These are phyloP conservation scores for Didymella sp. DNA, from an alignment of 2,329 filamentous ascomycete genomes.

Conservation along the genomic window DNA sequence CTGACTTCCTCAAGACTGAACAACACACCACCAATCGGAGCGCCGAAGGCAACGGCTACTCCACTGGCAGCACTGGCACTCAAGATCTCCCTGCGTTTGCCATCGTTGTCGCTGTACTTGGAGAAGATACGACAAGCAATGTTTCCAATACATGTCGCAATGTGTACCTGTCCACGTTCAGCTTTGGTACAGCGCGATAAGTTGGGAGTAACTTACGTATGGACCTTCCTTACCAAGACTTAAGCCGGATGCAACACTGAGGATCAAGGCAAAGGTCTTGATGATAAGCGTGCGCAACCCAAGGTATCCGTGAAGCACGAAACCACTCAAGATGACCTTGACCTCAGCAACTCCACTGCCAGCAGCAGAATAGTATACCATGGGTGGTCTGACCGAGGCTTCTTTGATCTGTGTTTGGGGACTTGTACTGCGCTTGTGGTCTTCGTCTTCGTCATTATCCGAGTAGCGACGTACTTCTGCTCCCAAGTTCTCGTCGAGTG, in stretches of 20 bases:
- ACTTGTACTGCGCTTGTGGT: slow-evolving; percentile 51
- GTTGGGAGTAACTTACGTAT: not conserved
- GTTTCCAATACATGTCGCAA: slow-evolving; percentile 93
- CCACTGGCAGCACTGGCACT: slow-evolving; percentile 91
- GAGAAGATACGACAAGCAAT: slow-evolving; percentile 91
- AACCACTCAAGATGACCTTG: slow-evolving; percentile 96
- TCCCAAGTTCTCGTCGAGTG: slow-evolving; percentile 89
- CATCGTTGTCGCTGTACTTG: slow-evolving; percentile 95
- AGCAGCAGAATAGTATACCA: slow-evolving; percentile 94
- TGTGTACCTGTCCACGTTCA: slow-evolving; percentile 78
- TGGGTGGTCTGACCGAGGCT: slow-evolving; percentile 64
- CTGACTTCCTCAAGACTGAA: slow-evolving; percentile 95
- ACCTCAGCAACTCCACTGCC: slow-evolving; percentile 97
- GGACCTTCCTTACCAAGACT: slow-evolving; percentile 83
- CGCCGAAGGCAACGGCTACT: slow-evolving; percentile 92
- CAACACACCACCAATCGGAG: slow-evolving; percentile 85
- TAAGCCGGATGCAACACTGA: slow-evolving; percentile 90
- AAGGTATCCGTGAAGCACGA: slow-evolving; percentile 94
- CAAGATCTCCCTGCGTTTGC: slow-evolving; percentile 90
- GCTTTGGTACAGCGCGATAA: not conserved
- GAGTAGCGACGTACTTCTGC: slow-evolving; percentile 58
- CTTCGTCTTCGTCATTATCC: slow-evolving; percentile 55
- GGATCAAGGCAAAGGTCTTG: slow-evolving; percentile 81
- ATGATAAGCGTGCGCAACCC: slow-evolving; percentile 85
- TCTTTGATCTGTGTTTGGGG: slow-evolving; percentile 52